phyloP scores from a whole-genome alignment of 108 stramenopile genomes.

The Nannochloropsis oceanica region DNA sequence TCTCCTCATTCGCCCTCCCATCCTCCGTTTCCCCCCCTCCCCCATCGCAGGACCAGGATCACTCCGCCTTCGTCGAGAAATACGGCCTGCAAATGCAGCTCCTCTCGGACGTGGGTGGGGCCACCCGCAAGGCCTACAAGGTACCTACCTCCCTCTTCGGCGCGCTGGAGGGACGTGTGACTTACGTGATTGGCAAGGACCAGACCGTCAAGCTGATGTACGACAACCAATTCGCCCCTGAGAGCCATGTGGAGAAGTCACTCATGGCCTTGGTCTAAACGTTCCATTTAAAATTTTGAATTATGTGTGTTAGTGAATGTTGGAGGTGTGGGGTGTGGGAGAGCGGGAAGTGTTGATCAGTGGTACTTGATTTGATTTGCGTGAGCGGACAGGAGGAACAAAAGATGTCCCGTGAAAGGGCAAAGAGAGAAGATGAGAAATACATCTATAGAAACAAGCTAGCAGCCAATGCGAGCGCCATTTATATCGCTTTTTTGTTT shows the following conservation, averaged over 20 bases:
- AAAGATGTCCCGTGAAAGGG: too few species aligned
- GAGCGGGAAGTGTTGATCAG: too few species aligned
- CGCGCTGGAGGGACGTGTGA: conserved; percentile 32
- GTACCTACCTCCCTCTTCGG: conserved; percentile 27
- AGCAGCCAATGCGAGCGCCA: neutral
- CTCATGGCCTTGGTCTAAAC: neutral
- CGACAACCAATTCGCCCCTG: conserved; percentile 8
- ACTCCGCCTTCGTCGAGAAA: conserved; percentile 20
- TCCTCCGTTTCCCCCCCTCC: neutral
- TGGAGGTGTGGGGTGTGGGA: too few species aligned
- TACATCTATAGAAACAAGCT: too few species aligned
- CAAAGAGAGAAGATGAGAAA: too few species aligned
- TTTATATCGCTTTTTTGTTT: neutral
- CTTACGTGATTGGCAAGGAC: conserved; percentile 36
- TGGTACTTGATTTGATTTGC: too few species aligned
- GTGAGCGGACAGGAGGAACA: too few species aligned
- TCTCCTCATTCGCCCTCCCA: neutral
- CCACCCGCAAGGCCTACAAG: neutral
- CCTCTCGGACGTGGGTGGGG: conserved; percentile 32
- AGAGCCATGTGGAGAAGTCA: neutral
- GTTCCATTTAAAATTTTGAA: too few species aligned
- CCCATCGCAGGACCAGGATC: conserved; percentile 8
- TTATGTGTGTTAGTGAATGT: too few species aligned
- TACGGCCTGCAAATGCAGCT: conserved; percentile 21
- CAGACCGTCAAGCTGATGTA: conserved; percentile 16